phyloP scores from a whole-genome alignment of 352 stramenopile genomes.

The Pythium insidiosum region DNA sequence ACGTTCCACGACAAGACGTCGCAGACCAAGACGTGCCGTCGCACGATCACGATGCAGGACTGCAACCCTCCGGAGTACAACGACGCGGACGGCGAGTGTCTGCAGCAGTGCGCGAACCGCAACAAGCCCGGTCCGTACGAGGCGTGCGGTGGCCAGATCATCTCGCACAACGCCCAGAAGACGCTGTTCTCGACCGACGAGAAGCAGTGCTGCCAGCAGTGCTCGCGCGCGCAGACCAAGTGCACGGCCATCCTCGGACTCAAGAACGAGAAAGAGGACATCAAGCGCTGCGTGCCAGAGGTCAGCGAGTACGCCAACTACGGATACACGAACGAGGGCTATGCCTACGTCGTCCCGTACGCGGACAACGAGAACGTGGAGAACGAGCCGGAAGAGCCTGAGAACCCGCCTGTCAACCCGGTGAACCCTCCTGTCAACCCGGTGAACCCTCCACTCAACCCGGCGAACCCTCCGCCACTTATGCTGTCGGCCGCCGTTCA shows the following conservation, averaged over 20 bases:
- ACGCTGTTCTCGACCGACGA: conserved; percentile 21
- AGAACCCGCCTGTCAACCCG: too few relatives aligned
- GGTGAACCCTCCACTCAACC: too few relatives aligned
- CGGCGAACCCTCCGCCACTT: too few relatives aligned
- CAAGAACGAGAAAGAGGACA: conserved; percentile 24
- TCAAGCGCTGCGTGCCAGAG: conserved; percentile 47
- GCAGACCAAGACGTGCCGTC: conserved; percentile 23
- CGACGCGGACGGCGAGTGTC: conserved; percentile 25
- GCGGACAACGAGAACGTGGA: conserved; percentile 4
- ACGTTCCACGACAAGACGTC: conserved; percentile 13
- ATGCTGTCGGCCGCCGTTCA: conserved; percentile 19
- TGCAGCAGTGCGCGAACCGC: conserved; percentile 22
- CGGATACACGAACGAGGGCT: background rate
- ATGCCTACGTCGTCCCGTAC: conserved; percentile 15
- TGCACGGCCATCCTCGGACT: conserved; percentile 40
- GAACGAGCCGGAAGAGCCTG: too few relatives aligned
- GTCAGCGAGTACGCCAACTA: background rate
- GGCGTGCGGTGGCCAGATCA: conserved; percentile 34
- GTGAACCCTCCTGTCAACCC: too few relatives aligned
- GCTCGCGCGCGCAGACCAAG: conserved; percentile 13
- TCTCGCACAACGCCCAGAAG: conserved; percentile 12
- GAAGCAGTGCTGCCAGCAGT: conserved; percentile 39
- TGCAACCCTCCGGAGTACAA: conserved; percentile 51
- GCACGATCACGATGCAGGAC: conserved; percentile 43
- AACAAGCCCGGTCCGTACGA: conserved; percentile 28